Evolutionary conservation across 2,329 filamentous ascomycete species (phyloP).

Genomic region (Aspergillus proliferans): DNA sequence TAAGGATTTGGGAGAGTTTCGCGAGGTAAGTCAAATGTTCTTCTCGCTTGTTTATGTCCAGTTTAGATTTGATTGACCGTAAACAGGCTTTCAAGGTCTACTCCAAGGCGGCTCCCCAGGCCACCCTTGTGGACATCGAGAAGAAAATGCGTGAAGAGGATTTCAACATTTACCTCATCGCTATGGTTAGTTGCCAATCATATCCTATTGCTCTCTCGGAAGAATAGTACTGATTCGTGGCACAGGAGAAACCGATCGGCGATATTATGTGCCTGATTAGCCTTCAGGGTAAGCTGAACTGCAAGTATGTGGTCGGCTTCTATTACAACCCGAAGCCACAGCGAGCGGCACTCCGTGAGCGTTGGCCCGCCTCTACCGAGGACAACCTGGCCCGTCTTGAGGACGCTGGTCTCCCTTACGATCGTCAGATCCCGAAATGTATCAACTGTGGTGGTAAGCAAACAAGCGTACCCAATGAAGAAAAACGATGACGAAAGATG

Average conservation of each 20-base stretch:
- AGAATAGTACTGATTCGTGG: slow-evolving; percentile 5
- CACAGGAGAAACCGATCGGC: slow-evolving; percentile 36
- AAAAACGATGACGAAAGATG: not conserved
- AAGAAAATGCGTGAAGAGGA: slow-evolving; percentile 44
- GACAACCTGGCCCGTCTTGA: slow-evolving; percentile 48
- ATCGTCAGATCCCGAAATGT: slow-evolving; percentile 47
- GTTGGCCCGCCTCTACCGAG: slow-evolving; percentile 45
- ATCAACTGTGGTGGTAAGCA: slow-evolving; percentile 43
- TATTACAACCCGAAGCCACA: slow-evolving; percentile 43
- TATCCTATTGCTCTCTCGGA: not conserved
- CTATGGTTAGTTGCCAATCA: slow-evolving; percentile 30
- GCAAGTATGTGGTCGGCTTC: slow-evolving; percentile 47
- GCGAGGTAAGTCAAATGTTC: slow-evolving; percentile 26
- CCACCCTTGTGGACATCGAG: slow-evolving; percentile 46
- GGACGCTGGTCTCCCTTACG: slow-evolving; percentile 47
- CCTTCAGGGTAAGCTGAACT: slow-evolving; percentile 47
- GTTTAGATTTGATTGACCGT: slow-evolving; percentile 5
- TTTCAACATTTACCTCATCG: slow-evolving; percentile 48
- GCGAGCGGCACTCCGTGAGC: slow-evolving; percentile 39
- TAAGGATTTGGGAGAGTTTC: slow-evolving; percentile 48
- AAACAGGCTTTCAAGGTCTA: slow-evolving; percentile 44
- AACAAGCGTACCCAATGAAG: not conserved
- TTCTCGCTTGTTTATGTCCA: not conserved
- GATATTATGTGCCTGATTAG: slow-evolving; percentile 47
- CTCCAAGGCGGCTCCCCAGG: slow-evolving; percentile 42